These are phyloP conservation scores for Poteriospumella lacustris DNA, from an alignment of 108 stramenopile genomes.

Conservation along the genomic window DNA sequence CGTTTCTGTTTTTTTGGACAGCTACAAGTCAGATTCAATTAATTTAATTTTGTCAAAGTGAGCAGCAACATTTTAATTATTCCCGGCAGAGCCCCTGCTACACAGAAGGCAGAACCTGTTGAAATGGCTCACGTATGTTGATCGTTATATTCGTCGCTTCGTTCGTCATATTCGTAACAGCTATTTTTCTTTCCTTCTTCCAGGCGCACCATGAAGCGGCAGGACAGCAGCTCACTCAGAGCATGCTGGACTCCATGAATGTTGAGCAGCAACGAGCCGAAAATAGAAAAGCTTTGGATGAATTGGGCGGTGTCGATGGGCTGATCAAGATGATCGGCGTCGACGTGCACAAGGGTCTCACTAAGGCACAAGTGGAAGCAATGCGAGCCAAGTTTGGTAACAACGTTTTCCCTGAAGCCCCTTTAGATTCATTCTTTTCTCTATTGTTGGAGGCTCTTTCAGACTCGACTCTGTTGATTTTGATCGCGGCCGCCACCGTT, in stretches of 20 bases:
- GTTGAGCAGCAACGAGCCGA: background rate
- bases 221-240: conserved; percentile 1
- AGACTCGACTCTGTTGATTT: conserved; percentile 81
- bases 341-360: background rate
- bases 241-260: background rate
- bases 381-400: background rate
- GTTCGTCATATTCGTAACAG: no score
- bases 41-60: no score
- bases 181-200: background rate
- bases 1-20: no score
- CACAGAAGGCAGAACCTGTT: no score
- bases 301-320: background rate
- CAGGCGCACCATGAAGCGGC: background rate
- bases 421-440: conserved; percentile 51
- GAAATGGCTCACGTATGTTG: no score
- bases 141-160: no score
- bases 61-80: no score
- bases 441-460: conserved; percentile 85
- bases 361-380: background rate
- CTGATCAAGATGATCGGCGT: background rate
- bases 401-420: conserved; percentile 3
- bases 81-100: no score
- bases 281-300: conserved; percentile 15
- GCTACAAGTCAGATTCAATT: no score
- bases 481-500: conserved; percentile 69